These are phyloP conservation scores for Triticum timopheevii DNA, from an alignment of 176 grass and related monocot species.

Conservation along the genomic window DNA sequence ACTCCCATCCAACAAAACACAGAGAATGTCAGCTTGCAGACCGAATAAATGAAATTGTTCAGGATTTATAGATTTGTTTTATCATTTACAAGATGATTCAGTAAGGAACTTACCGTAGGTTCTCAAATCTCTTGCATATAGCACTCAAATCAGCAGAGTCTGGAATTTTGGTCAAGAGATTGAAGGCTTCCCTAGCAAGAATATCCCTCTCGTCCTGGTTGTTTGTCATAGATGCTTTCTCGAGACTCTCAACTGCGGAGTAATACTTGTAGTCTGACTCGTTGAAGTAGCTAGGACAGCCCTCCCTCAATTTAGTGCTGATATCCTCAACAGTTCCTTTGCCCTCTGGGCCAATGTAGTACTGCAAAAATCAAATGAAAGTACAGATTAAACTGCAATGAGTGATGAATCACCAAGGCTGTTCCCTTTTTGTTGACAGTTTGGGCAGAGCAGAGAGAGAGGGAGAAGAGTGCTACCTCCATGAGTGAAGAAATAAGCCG, in stretches of 20 bases:
- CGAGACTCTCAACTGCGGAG: constrained; percentile 88
- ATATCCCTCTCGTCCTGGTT: constrained; percentile 66
- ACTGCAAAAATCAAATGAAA: constrained; percentile 58
- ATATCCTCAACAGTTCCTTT: constrained; percentile 84
- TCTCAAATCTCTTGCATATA: constrained; percentile 98
- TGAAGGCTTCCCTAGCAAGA: constrained; percentile 93
- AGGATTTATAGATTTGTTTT: neutral
- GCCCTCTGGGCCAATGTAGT: constrained; percentile 90
- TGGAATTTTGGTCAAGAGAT: constrained; percentile 76
- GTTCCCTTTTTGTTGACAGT: neutral
- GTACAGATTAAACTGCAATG: constrained; percentile 14
- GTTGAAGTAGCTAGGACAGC: constrained; percentile 97
- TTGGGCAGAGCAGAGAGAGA: neutral
- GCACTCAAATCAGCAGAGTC: constrained; percentile 79
- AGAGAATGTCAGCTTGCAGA: constrained; percentile 33
- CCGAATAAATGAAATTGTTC: neutral
- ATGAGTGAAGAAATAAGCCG: constrained; percentile 87
- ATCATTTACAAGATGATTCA: constrained; percentile 19
- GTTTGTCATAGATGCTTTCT: constrained; percentile 68
- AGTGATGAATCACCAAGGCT: constrained; percentile 1
- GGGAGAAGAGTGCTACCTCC: constrained; percentile 57
- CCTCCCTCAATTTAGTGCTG: constrained; percentile 83
- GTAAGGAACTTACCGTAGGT: constrained; percentile 65
- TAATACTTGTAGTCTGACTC: constrained; percentile 93
- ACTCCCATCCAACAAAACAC: constrained; percentile 5